Evolutionary conservation across 2,329 filamentous ascomycete genomes (phyloP).

Genomic region (Fusarium nanum): DNA sequence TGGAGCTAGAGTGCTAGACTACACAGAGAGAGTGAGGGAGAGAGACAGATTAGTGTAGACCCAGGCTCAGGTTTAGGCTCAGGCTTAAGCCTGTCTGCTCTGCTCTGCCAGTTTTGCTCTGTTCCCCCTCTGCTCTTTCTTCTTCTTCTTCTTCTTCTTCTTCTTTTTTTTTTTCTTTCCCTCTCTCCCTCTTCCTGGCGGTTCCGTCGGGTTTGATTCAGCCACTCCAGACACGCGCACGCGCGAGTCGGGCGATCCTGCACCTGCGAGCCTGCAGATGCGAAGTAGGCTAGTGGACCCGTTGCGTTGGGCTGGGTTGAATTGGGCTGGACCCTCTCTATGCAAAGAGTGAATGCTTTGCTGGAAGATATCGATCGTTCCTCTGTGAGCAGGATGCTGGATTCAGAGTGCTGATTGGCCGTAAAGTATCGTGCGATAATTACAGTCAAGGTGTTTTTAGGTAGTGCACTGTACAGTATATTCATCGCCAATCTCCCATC

Average conservation of each 20-base stretch:
- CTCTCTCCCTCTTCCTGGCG: slow-evolving; percentile 16
- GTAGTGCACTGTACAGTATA: background rate
- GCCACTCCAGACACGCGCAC: slow-evolving; percentile 40
- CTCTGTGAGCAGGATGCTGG: slow-evolving; percentile 9
- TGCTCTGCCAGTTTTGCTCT: background rate
- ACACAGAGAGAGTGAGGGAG: background rate
- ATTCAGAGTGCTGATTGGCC: slow-evolving; percentile 25
- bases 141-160: too few species aligned
- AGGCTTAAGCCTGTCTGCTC: background rate
- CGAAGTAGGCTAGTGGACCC: slow-evolving; percentile 31
- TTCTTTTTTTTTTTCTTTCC: background rate
- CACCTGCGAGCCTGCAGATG: slow-evolving; percentile 24
- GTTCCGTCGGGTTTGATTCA: slow-evolving; percentile 42
- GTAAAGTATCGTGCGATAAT: slow-evolving; percentile 6
- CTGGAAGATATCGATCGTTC: slow-evolving; percentile 2
- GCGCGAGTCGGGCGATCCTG: slow-evolving; percentile 39
- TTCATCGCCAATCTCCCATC: slow-evolving; percentile 10
- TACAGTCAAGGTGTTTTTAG: background rate
- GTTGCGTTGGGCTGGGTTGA: slow-evolving; percentile 35
- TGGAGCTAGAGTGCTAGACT: slow-evolving; percentile 40
- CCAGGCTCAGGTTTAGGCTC: background rate
- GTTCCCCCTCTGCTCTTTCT: background rate
- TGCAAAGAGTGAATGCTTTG: background rate
- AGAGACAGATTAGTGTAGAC: background rate
- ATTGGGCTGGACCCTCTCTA: slow-evolving; percentile 18